phyloP scores from a whole-genome alignment of 2,329 filamentous ascomycete genomes.

The Metarhizium robertsii region DNA sequence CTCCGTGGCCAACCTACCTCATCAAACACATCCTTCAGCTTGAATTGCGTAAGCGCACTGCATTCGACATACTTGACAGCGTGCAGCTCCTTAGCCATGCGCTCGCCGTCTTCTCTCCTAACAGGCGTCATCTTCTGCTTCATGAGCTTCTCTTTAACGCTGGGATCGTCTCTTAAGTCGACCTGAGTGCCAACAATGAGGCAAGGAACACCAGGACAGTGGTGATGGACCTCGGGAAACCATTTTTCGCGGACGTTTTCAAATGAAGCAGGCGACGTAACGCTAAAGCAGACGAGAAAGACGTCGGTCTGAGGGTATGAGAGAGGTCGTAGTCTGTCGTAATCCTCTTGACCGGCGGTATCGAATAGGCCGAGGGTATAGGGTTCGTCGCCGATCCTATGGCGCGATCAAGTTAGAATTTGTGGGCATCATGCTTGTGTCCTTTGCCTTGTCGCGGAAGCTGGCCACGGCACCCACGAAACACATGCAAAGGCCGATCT shows the following conservation, averaged over 20 bases:
- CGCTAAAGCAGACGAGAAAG: slow-evolving; percentile 97
- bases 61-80: slow-evolving; percentile 99
- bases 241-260: slow-evolving; percentile 99
- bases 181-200: slow-evolving; percentile 97
- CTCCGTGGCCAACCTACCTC: slow-evolving; percentile 54
- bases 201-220: slow-evolving; percentile 95
- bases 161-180: slow-evolving; percentile 82
- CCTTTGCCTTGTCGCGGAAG: background rate
- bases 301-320: slow-evolving; percentile 98
- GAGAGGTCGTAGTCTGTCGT: slow-evolving; percentile 89
- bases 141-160: slow-evolving; percentile 79
- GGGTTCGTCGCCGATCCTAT: slow-evolving; percentile 96
- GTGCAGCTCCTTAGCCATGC: slow-evolving; percentile 94
- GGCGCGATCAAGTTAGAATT: slow-evolving; percentile 11
- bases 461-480: background rate
- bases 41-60: slow-evolving; percentile 95
- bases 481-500: background rate
- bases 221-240: slow-evolving; percentile 98
- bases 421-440: background rate
- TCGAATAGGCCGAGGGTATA: slow-evolving; percentile 97
- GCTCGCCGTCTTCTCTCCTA: slow-evolving; percentile 83
- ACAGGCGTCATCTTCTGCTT: slow-evolving; percentile 97
- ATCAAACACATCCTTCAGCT: slow-evolving; percentile 98
- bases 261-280: slow-evolving; percentile 94
- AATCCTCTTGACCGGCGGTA: slow-evolving; percentile 98